Evolutionary conservation across 306 rosid species (phyloP).

Genomic region (Castanopsis chinensis): DNA sequence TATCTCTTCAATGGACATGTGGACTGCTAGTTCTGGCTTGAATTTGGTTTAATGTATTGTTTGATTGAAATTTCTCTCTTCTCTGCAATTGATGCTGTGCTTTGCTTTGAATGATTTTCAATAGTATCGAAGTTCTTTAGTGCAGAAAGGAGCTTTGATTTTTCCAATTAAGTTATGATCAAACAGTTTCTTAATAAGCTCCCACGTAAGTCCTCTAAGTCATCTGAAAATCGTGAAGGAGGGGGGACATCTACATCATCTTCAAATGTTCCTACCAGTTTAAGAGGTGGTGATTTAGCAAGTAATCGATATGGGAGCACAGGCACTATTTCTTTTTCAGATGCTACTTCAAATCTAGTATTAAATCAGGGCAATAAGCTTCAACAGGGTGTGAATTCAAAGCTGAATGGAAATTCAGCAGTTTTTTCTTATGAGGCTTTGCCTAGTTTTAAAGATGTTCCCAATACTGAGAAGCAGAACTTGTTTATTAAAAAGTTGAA

Average conservation of each 20-base stretch:
- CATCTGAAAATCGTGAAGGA: constrained; percentile 77
- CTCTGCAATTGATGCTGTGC: constrained; percentile 27
- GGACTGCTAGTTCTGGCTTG: constrained; percentile 13
- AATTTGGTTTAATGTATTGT: constrained; percentile 29
- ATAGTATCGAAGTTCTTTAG: constrained; percentile 30
- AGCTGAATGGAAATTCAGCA: constrained; percentile 64
- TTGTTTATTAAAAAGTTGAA: constrained; percentile 77
- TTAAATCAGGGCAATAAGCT: constrained; percentile 52
- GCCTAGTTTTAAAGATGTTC: constrained; percentile 84
- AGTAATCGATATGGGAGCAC: constrained; percentile 47
- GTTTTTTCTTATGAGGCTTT: constrained; percentile 64
- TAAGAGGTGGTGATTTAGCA: constrained; percentile 46
- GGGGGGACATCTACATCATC: constrained; percentile 64
- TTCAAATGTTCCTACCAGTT: constrained; percentile 57
- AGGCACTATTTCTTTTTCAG: constrained; percentile 43
- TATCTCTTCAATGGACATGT: constrained; percentile 20
- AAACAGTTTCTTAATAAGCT: constrained; percentile 85
- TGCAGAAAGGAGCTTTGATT: constrained; percentile 26
- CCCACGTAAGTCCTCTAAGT: constrained; percentile 82
- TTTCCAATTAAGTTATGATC: constrained; percentile 65
- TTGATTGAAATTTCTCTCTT: constrained; percentile 16
- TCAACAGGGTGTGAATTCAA: constrained; percentile 56
- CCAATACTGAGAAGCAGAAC: constrained; percentile 81
- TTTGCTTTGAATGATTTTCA: constrained; percentile 30
- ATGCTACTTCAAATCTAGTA: constrained; percentile 53